phyloP scores from a whole-genome alignment of 2,329 filamentous ascomycete species.

The Penicillium sp. region DNA sequence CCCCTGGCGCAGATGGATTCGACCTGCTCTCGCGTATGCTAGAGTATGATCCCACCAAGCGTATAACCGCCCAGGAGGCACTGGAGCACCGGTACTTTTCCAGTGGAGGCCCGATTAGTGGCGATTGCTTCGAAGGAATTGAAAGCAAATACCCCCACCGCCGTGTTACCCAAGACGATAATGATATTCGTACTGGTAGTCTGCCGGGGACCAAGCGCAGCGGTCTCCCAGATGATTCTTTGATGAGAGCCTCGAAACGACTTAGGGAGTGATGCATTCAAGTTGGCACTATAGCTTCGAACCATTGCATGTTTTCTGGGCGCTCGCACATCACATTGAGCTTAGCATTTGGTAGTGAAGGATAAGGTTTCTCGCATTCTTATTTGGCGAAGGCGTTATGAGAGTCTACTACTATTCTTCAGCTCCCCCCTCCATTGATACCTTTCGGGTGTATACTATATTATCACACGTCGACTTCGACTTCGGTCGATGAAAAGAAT shows the following conservation, averaged over 20 bases:
- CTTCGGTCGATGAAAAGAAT: neutral
- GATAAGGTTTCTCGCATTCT: neutral
- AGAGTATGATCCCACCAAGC: constrained; percentile 89
- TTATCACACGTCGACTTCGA: neutral
- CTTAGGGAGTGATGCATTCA: constrained; percentile 54
- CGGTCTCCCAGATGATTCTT: constrained; percentile 78
- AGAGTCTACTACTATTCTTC: neutral
- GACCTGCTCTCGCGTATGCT: constrained; percentile 80
- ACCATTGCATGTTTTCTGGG: neutral
- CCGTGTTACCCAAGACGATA: constrained; percentile 90
- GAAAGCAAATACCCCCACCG: constrained; percentile 88
- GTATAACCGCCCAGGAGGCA: constrained; percentile 84
- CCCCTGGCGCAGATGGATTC: constrained; percentile 76
- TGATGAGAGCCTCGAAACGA: constrained; percentile 64
- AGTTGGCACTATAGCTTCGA: neutral
- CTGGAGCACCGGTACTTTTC: constrained; percentile 90
- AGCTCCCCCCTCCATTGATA: no score
- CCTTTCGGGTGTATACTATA: constrained; percentile 12
- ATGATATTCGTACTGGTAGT: constrained; percentile 90
- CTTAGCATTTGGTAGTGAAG: no score
- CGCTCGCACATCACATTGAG: no score
- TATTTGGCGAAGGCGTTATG: constrained; percentile 8
- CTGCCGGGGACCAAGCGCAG: constrained; percentile 89
- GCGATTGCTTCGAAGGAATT: constrained; percentile 89
- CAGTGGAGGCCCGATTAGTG: constrained; percentile 68